phyloP scores from a whole-genome alignment of 805 yeast genomes.

The Pichia deserticola region DNA sequence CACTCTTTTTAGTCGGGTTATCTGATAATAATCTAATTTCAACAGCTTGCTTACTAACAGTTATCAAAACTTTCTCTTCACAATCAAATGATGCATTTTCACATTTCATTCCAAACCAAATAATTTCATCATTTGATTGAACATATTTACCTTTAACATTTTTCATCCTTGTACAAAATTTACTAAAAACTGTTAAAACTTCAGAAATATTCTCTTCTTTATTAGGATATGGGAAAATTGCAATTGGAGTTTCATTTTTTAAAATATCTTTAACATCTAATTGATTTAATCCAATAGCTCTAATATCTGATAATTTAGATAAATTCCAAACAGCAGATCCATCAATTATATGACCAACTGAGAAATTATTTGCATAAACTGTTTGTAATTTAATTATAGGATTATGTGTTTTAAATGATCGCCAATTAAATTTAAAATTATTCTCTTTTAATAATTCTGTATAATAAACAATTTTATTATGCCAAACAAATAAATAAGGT shows the following conservation, averaged over 20 bases:
- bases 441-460: constrained; percentile 21
- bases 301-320: constrained; percentile 22
- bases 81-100: constrained; percentile 23
- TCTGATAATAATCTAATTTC: constrained; percentile 23
- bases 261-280: constrained; percentile 21
- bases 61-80: constrained; percentile 18
- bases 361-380: constrained; percentile 24
- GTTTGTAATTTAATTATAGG: constrained; percentile 19
- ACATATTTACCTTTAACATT: constrained; percentile 16
- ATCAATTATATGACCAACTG: constrained; percentile 22
- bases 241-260: constrained; percentile 22
- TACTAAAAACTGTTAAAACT: constrained; percentile 23
- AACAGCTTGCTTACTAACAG: constrained; percentile 18
- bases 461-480: constrained; percentile 39
- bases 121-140: constrained; percentile 21
- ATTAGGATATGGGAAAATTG: constrained; percentile 20
- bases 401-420: constrained; percentile 23
- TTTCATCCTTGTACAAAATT: constrained; percentile 23
- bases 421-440: constrained; percentile 18
- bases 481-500: constrained; percentile 42
- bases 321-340: constrained; percentile 23
- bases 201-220: constrained; percentile 17
- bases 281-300: constrained; percentile 20
- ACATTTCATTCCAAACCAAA: constrained; percentile 22
- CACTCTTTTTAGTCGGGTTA: constrained; percentile 16